Conservation (phyloP, 23 red algal species). For the Cyanidium caldarium region DNA sequence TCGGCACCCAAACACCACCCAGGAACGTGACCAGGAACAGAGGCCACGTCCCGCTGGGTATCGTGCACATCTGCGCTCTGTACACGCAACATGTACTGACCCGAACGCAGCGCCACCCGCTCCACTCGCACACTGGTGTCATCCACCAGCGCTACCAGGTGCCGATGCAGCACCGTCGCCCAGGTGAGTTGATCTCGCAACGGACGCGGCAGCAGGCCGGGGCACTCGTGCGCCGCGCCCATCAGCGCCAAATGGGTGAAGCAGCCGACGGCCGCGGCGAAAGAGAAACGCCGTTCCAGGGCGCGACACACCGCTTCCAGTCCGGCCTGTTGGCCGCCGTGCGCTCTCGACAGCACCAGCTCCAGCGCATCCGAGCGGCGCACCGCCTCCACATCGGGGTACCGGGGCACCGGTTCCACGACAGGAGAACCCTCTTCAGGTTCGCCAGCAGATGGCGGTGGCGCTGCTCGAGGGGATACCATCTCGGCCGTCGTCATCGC, state of each 20-base stretch:
- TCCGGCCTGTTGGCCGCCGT: not conserved
- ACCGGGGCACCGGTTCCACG: not conserved
- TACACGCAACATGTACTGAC: not conserved
- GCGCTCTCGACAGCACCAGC: not conserved
- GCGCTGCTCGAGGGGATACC: too few relatives aligned
- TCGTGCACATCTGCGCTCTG: too few relatives aligned
- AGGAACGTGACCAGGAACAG: not conserved
- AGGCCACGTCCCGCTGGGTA: not conserved
- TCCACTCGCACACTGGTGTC: not conserved
- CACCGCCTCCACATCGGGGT: not conserved
- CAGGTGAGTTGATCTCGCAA: not conserved
- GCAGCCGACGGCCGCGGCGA: not conserved
- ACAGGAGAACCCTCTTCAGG: too few relatives aligned
- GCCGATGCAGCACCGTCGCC: not conserved
- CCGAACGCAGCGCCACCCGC: not conserved
- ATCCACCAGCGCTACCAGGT: not conserved
- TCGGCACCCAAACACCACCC: not conserved
- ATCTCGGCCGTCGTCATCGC: too few relatives aligned
- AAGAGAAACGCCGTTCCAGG: not conserved
- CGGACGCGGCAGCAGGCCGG: not conserved
- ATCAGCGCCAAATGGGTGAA: not conserved
- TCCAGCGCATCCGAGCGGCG: not conserved
- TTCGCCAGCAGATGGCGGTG: too few relatives aligned
- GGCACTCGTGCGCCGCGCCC: not conserved
- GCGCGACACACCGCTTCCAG: not conserved